These are phyloP conservation scores for Stenogyne calaminthoides DNA, from an alignment of 305 asterid genomes.

Conservation along the genomic window DNA sequence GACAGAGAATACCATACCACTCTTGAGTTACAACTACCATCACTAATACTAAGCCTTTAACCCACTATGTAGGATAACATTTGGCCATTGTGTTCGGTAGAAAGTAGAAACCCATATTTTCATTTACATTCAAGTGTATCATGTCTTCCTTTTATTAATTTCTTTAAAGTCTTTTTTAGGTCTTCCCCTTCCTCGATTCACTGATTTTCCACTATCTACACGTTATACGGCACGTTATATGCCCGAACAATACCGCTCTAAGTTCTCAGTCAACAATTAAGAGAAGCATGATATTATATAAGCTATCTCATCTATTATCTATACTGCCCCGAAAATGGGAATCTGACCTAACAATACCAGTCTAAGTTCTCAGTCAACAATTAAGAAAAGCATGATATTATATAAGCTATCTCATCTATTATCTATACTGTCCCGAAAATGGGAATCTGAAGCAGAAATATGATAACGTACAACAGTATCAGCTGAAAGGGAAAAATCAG, in stretches of 20 bases:
- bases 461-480: conserved; percentile 2
- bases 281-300: not conserved
- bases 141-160: too few species aligned
- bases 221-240: not conserved
- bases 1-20: not conserved
- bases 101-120: not conserved
- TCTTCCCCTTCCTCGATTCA: not conserved
- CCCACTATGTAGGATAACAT: not conserved
- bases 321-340: not conserved
- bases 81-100: not conserved
- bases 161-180: too few species aligned
- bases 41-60: not conserved
- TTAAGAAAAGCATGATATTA: not conserved
- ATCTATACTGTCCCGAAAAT: not conserved
- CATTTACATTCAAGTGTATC: not conserved
- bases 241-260: not conserved
- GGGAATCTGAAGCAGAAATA: not conserved
- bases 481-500: not conserved
- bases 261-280: not conserved
- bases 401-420: conserved; percentile 11
- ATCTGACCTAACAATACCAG: not conserved
- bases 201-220: not conserved
- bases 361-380: not conserved
- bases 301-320: conserved; percentile 9
- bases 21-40: not conserved